These are phyloP conservation scores for Castanea sativa DNA, from an alignment of 306 rosid species.

Conservation along the genomic window DNA sequence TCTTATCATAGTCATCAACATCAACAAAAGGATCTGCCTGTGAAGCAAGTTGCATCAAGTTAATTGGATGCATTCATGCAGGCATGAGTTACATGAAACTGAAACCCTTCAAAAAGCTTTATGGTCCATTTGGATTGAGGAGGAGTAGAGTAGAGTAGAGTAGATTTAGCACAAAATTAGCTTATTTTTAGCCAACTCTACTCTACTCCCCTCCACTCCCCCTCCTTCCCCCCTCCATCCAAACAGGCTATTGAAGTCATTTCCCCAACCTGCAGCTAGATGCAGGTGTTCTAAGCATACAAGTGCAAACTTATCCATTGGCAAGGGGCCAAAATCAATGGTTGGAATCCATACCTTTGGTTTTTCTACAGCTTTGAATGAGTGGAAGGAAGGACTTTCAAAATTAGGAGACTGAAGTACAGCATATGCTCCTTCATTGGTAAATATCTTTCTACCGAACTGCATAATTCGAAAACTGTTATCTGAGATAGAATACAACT, in stretches of 20 bases:
- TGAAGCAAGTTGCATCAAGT: constrained; percentile 22
- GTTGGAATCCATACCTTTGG: constrained; percentile 51
- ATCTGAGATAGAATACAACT: not conserved
- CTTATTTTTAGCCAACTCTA: no score
- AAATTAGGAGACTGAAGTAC: constrained; percentile 64
- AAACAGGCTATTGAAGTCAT: no score
- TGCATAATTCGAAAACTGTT: constrained; percentile 37
- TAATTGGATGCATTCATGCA: constrained; percentile 8
- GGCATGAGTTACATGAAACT: not conserved
- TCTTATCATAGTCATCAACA: constrained; percentile 43
- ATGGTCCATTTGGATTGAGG: no score
- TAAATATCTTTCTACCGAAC: constrained; percentile 62
- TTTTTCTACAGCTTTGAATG: constrained; percentile 65
- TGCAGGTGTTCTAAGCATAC: constrained; percentile 24
- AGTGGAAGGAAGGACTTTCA: constrained; percentile 66
- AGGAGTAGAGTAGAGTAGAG: no score
- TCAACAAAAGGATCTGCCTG: constrained; percentile 59
- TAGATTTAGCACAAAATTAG: no score
- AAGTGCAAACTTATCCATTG: not conserved
- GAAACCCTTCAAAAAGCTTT: not conserved
- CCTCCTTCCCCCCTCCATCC: no score
- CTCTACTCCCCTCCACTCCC: no score
- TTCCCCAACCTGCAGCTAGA: not conserved
- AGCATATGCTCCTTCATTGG: constrained; percentile 84
- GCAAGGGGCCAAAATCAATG: constrained; percentile 1